phyloP scores from a whole-genome alignment of 2,329 filamentous ascomycete genomes.

The Atkinsonella hypoxylon region DNA sequence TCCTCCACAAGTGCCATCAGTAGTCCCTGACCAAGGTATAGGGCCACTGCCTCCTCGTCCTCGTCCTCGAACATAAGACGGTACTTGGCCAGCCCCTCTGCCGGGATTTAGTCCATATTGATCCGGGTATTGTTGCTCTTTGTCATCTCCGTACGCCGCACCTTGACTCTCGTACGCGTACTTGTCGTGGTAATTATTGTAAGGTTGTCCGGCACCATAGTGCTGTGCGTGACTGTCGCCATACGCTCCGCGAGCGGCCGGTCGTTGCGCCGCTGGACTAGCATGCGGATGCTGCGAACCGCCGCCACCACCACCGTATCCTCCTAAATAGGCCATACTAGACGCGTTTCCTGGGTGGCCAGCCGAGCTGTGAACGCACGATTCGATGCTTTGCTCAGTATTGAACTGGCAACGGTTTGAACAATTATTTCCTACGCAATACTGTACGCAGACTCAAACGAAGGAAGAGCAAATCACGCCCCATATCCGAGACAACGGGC shows the following conservation, averaged over 20 bases:
- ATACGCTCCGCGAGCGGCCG: slow-evolving; percentile 22
- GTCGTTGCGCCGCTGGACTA: slow-evolving; percentile 31
- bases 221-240: slow-evolving; percentile 20
- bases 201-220: slow-evolving; percentile 26
- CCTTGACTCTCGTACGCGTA: slow-evolving; percentile 34
- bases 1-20: slow-evolving; percentile 24
- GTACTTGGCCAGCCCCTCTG: slow-evolving; percentile 29
- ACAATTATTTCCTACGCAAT: not conserved
- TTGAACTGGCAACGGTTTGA: not conserved
- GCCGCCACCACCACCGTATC: slow-evolving; percentile 22
- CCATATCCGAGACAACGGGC: slow-evolving; percentile 2
- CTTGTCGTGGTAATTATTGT: slow-evolving; percentile 33
- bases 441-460: not conserved
- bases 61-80: slow-evolving; percentile 25
- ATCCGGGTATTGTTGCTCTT: slow-evolving; percentile 26
- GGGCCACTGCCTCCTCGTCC: slow-evolving; percentile 17
- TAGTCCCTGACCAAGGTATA: slow-evolving; percentile 27
- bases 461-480: not conserved
- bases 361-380: not conserved
- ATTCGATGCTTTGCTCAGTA: not conserved
- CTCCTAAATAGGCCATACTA: slow-evolving; percentile 39
- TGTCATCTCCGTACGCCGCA: slow-evolving; percentile 22
- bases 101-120: slow-evolving; percentile 28
- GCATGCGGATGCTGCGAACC: slow-evolving; percentile 36
- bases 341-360: not conserved